A percentile compares a stretch with the other conserved stretches of the same genome.
Conservation (phyloP, 2,329 filamentous ascomycete species). For the Cladosporium sp. region DNA sequence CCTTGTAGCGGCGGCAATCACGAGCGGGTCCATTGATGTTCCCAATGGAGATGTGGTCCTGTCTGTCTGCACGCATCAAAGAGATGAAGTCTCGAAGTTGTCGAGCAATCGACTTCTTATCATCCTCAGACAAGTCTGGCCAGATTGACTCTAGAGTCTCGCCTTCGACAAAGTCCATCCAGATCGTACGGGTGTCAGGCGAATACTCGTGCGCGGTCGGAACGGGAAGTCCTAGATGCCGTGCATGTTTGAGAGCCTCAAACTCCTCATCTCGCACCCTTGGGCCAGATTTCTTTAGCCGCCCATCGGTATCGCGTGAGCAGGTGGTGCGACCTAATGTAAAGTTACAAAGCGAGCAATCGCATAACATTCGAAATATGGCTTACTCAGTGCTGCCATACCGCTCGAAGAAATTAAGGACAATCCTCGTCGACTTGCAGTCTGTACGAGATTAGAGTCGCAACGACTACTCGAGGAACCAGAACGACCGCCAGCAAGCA, state of each 20-base stretch:
- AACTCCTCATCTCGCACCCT: neutral
- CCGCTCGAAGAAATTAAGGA: too few relatives aligned
- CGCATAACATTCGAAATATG: too few relatives aligned
- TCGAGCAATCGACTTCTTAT: constrained; percentile 13
- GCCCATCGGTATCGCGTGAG: neutral
- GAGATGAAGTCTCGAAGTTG: constrained; percentile 10
- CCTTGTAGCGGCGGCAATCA: constrained; percentile 11
- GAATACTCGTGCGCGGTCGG: neutral
- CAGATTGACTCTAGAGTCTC: constrained; percentile 15
- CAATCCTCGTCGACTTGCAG: too few relatives aligned
- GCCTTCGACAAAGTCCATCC: constrained; percentile 16
- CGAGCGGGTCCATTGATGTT: constrained; percentile 11
- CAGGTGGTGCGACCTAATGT: neutral
- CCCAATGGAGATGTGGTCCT: constrained; percentile 14
- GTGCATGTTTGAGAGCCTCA: neutral
- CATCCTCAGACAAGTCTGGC: constrained; percentile 2
- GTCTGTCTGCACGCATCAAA: constrained; percentile 13
- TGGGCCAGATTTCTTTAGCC: neutral
- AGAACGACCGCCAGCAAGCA: too few relatives aligned
- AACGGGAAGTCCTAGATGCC: neutral
- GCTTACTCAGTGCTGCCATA: too few relatives aligned
- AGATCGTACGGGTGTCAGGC: neutral
- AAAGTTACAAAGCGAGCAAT: too few relatives aligned
- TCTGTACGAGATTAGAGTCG: too few relatives aligned
- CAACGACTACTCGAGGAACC: too few relatives aligned